These are phyloP conservation scores for Pseudogymnoascus sp. DNA, from an alignment of 2,329 filamentous ascomycete genomes.

Conservation along the genomic window DNA sequence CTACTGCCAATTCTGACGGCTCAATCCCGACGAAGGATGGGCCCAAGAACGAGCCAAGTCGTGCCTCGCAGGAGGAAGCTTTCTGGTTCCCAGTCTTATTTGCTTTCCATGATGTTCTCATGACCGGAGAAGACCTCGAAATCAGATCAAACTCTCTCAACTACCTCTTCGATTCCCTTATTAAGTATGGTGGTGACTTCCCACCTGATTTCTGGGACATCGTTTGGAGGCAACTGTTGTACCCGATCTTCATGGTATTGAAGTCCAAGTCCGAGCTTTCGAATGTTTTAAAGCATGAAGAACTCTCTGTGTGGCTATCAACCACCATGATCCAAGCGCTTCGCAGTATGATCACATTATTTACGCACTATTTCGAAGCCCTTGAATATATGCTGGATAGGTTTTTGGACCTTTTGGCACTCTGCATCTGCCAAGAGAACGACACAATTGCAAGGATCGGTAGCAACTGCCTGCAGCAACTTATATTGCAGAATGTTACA, in stretches of 20 bases:
- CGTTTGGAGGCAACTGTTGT: constrained; percentile 90
- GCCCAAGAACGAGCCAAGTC: constrained; percentile 52
- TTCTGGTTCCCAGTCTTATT: constrained; percentile 99
- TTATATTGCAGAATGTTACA: constrained; percentile 91
- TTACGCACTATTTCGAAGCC: constrained; percentile 96
- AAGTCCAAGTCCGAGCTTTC: constrained; percentile 95
- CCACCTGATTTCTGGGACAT: constrained; percentile 97
- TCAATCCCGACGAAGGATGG: constrained; percentile 29
- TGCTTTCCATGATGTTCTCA: constrained; percentile 96
- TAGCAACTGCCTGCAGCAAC: constrained; percentile 93
- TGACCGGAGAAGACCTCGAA: constrained; percentile 98
- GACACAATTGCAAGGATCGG: constrained; percentile 97
- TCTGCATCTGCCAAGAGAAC: constrained; percentile 98
- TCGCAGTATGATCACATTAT: constrained; percentile 95
- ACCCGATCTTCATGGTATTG: constrained; percentile 96
- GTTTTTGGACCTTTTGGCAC: constrained; percentile 86
- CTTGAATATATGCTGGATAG: constrained; percentile 96
- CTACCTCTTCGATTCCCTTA: constrained; percentile 91
- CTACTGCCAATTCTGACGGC: constrained; percentile 31
- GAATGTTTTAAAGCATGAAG: constrained; percentile 90
- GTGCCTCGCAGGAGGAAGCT: constrained; percentile 88
- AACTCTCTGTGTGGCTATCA: constrained; percentile 95
- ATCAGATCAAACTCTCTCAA: constrained; percentile 85
- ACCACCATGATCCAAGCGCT: constrained; percentile 99
- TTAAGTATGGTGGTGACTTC: constrained; percentile 84